A percentile compares a stretch with the other conserved stretches of the same genome.
These are phyloP conservation scores for Solanum bulbocastanum DNA, from an alignment of 257 asterid species.

Conservation along the genomic window DNA sequence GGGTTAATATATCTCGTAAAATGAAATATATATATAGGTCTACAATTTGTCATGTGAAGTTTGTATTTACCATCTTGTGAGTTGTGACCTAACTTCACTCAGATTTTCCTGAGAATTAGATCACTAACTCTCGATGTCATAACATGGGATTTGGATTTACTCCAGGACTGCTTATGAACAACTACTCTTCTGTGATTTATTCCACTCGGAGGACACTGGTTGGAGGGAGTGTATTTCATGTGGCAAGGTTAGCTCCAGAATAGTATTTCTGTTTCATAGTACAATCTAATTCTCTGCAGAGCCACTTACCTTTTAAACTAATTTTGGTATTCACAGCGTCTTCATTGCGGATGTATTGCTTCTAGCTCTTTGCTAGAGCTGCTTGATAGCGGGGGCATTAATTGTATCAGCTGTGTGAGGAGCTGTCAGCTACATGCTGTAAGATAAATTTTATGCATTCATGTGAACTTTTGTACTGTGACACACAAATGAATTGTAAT, in stretches of 20 bases:
- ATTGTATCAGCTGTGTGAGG: slow-evolving; percentile 56
- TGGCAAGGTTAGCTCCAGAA: slow-evolving; percentile 56
- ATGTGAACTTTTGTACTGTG: background rate
- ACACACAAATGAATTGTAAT: background rate
- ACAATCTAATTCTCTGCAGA: background rate
- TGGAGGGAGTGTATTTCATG: slow-evolving; percentile 91
- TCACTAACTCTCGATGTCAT: background rate
- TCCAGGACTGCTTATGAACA: slow-evolving; percentile 73
- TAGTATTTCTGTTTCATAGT: background rate
- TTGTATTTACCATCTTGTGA: background rate
- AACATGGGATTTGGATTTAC: slow-evolving; percentile 4
- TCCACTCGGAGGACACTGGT: slow-evolving; percentile 80
- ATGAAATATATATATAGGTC: background rate
- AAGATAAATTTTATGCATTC: slow-evolving; percentile 22
- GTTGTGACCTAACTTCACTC: background rate
- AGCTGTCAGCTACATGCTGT: slow-evolving; percentile 40
- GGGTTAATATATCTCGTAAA: background rate
- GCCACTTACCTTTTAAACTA: background rate
- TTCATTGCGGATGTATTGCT: slow-evolving; percentile 96
- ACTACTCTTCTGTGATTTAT: slow-evolving; percentile 67
- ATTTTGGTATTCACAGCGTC: slow-evolving; percentile 45
- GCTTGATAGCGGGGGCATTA: slow-evolving; percentile 77
- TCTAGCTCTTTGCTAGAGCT: slow-evolving; percentile 63
- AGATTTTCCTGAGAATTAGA: background rate
- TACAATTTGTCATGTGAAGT: background rate